Evolutionary conservation across 1,284 basidiomycete species (phyloP).

Genomic region (Ceratobasidium papillatum): DNA sequence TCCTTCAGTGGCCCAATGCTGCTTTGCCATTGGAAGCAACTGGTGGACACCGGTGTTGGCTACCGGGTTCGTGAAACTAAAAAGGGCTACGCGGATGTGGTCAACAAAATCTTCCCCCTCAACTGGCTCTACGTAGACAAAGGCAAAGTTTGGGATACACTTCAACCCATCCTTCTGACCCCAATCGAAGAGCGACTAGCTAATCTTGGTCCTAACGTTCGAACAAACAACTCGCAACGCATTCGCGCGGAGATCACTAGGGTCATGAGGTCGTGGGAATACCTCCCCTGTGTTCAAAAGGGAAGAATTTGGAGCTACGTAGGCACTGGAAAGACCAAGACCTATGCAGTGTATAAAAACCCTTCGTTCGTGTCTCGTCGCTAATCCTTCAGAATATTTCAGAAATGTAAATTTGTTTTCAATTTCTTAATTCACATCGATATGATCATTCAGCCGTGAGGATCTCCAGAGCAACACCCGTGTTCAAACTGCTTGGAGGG

Average conservation of each 20-base stretch:
- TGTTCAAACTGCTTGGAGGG: too few species aligned
- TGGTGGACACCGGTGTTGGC: not conserved
- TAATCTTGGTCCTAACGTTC: not conserved
- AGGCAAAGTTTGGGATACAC: not conserved
- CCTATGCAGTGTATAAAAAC: not conserved
- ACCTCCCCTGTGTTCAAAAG: not conserved
- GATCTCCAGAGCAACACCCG: too few species aligned
- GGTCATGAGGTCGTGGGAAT: not conserved
- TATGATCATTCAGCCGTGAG: too few species aligned
- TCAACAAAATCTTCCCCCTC: not conserved
- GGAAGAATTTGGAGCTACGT: not conserved
- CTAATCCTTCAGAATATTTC: too few species aligned
- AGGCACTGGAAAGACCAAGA: not conserved
- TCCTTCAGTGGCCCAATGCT: not conserved
- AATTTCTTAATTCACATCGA: too few species aligned
- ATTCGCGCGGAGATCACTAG: not conserved
- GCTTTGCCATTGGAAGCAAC: not conserved
- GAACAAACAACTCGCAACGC: not conserved
- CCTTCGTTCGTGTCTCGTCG: not conserved
- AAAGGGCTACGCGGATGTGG: not conserved
- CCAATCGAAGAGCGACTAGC: not conserved
- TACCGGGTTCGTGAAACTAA: not conserved
- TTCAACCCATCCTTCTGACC: not conserved
- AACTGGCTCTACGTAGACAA: not conserved
- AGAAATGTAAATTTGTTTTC: too few species aligned